A percentile compares a stretch with the other conserved stretches of the same genome.
Conservation (phyloP, 768 basidiomycete genomes). For the Termitomyces sp. region DNA sequence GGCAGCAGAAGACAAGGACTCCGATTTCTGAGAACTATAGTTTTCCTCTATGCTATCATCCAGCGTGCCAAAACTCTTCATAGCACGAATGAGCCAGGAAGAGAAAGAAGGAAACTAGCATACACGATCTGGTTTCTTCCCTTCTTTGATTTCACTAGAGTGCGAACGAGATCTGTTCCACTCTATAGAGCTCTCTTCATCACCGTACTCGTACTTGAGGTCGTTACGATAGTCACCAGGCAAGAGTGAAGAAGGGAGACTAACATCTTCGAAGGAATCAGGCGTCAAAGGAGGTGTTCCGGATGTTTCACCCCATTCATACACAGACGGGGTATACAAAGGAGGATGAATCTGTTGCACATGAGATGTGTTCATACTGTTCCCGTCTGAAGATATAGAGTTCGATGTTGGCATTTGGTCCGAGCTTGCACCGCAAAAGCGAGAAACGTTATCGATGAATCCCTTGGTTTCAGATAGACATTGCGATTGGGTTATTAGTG, state of each 20-base stretch:
- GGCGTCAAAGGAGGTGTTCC: conserved; percentile 23
- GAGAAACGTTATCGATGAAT: conserved; percentile 15
- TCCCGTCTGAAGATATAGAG: not conserved
- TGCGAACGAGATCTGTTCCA: conserved; percentile 12
- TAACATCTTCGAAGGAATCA: conserved; percentile 14
- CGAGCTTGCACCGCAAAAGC: conserved; percentile 10
- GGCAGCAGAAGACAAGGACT: not conserved
- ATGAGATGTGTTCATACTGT: not conserved
- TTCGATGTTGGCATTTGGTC: conserved; percentile 3
- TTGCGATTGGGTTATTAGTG: conserved; percentile 11
- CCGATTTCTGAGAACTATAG: not conserved
- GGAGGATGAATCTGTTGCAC: not conserved
- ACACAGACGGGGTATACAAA: conserved; percentile 1
- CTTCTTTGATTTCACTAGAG: conserved; percentile 29
- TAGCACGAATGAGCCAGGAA: conserved; percentile 3
- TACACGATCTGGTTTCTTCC: conserved; percentile 29
- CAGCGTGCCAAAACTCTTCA: conserved; percentile 10
- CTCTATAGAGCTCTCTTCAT: conserved; percentile 10
- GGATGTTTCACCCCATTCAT: conserved; percentile 4
- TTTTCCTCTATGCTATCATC: conserved; percentile 4
- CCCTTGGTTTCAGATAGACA: conserved; percentile 16
- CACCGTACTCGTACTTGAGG: conserved; percentile 9
- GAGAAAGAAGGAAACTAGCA: conserved; percentile 13
- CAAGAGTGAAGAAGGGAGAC: conserved; percentile 8
- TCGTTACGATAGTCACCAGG: conserved; percentile 5